Conservation (phyloP, 2,329 filamentous ascomycete genomes). For the Trichoderma cornu-damae region DNA sequence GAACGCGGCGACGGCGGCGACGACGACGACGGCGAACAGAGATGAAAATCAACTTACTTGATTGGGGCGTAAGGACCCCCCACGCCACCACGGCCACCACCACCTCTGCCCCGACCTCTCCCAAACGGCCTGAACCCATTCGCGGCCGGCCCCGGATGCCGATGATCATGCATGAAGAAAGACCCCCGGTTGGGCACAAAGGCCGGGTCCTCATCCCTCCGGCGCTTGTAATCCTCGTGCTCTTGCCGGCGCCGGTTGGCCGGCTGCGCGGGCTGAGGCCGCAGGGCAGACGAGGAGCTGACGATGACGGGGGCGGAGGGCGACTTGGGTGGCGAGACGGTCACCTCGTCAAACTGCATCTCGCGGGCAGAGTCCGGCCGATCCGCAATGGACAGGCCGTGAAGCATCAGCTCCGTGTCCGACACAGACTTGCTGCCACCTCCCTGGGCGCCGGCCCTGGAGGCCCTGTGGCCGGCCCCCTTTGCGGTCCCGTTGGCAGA, state of each 20-base stretch:
- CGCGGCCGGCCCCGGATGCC: slow-evolving; percentile 67
- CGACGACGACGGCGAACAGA: background rate
- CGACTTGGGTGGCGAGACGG: slow-evolving; percentile 37
- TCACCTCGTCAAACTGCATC: slow-evolving; percentile 44
- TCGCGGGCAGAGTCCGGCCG: slow-evolving; percentile 39
- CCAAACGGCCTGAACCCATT: slow-evolving; percentile 73
- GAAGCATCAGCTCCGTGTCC: slow-evolving; percentile 57
- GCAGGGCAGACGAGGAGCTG: slow-evolving; percentile 46
- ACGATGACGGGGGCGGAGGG: slow-evolving; percentile 49
- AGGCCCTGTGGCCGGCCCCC: slow-evolving; percentile 28
- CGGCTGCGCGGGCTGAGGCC: slow-evolving; percentile 49
- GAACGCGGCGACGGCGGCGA: background rate
- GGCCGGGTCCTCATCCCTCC: slow-evolving; percentile 80
- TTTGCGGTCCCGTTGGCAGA: slow-evolving; percentile 41
- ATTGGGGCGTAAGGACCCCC: slow-evolving; percentile 55
- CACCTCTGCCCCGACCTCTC: slow-evolving; percentile 59
- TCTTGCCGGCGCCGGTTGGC: slow-evolving; percentile 73
- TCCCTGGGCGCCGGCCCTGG: slow-evolving; percentile 35
- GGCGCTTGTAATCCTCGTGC: slow-evolving; percentile 85
- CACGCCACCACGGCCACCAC: slow-evolving; percentile 54
- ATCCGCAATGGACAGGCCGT: slow-evolving; percentile 46
- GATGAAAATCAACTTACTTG: slow-evolving; percentile 49
- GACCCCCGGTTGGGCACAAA: slow-evolving; percentile 92
- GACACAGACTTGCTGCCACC: slow-evolving; percentile 35
- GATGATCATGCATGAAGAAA: slow-evolving; percentile 96